Evolutionary conservation across 768 basidiomycete species (phyloP).

Genomic region (Rhizopogon salebrosus): DNA sequence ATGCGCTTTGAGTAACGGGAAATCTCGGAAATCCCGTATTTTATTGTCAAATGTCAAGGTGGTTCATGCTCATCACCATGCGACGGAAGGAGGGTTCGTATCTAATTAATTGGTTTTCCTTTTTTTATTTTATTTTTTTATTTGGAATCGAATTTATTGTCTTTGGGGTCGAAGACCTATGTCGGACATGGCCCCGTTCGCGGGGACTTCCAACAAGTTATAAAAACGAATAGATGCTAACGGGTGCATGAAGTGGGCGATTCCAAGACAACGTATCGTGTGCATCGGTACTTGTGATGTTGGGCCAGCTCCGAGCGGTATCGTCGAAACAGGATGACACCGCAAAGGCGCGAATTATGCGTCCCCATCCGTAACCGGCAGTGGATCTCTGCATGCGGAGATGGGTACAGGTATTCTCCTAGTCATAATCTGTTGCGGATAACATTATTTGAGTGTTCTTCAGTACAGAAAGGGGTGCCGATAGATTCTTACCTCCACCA

Average conservation of each 20-base stretch:
- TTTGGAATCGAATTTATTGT: no score
- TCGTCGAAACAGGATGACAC: no score
- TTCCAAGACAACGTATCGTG: background rate
- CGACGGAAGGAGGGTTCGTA: background rate
- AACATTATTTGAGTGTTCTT: background rate
- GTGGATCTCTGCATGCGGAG: background rate
- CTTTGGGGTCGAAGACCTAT: no score
- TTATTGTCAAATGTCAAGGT: background rate
- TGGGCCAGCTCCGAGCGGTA: background rate
- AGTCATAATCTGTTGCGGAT: slow-evolving; percentile 21
- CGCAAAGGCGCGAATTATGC: background rate
- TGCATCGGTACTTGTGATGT: background rate
- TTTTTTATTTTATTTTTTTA: no score
- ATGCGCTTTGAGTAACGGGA: background rate
- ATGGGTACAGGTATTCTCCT: background rate
- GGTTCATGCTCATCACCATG: no score
- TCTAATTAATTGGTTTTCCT: no score
- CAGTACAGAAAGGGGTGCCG: background rate
- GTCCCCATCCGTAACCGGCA: background rate
- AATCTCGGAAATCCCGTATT: background rate
- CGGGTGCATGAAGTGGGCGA: background rate
- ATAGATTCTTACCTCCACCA: slow-evolving; percentile 34
- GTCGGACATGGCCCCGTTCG: no score
- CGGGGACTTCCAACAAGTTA: no score
- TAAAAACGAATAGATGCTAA: background rate